Conservation (phyloP, 352 stramenopile species). For the Phytophthora foliorum region DNA sequence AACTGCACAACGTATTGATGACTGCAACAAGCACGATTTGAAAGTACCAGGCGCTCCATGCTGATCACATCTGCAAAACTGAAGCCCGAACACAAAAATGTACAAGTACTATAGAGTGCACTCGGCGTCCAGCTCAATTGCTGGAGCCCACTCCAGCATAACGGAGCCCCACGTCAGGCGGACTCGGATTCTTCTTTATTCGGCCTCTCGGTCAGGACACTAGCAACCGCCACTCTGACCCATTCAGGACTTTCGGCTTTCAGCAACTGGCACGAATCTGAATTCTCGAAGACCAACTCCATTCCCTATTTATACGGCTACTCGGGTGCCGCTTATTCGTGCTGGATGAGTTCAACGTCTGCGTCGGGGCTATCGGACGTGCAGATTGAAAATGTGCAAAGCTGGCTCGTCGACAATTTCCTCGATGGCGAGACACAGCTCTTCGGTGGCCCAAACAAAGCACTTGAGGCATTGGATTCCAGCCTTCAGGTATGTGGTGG, state of each 20-base stretch:
- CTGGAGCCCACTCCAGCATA: slow-evolving; percentile 7
- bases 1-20: not conserved
- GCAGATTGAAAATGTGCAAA: slow-evolving; percentile 30
- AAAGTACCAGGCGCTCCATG: slow-evolving; percentile 6
- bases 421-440: slow-evolving; percentile 45
- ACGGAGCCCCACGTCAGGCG: not conserved
- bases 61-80: slow-evolving; percentile 3
- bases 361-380: slow-evolving; percentile 5
- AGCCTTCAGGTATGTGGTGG: slow-evolving; percentile 35
- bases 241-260: slow-evolving; percentile 14
- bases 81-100: slow-evolving; percentile 5
- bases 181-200: slow-evolving; percentile 24
- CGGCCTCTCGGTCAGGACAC: slow-evolving; percentile 9
- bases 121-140: slow-evolving; percentile 17
- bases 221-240: slow-evolving; percentile 7
- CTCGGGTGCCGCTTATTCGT: slow-evolving; percentile 1
- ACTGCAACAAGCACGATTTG: not conserved
- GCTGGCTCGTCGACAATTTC: slow-evolving; percentile 45
- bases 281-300: slow-evolving; percentile 10
- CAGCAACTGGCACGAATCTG: slow-evolving; percentile 7
- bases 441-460: slow-evolving; percentile 25
- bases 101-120: slow-evolving; percentile 3
- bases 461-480: slow-evolving; percentile 7
- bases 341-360: slow-evolving; percentile 17
- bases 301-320: slow-evolving; percentile 31